Conservation (phyloP, 2,329 filamentous ascomycete species). For the Rhinocladiella mackenziei region DNA sequence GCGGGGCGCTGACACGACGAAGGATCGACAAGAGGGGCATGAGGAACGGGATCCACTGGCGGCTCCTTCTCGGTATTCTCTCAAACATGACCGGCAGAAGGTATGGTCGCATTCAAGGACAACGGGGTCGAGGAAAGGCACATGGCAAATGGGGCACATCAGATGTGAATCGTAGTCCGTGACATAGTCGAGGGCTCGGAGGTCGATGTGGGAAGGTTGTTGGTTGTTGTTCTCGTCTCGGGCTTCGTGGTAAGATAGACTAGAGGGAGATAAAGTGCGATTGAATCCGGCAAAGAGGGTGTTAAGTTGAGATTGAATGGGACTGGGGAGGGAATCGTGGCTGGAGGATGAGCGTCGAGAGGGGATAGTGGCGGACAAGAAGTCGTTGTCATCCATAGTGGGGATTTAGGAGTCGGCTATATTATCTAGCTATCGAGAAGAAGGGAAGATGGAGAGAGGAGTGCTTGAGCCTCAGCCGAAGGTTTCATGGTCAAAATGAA, state of each 20-base stretch:
- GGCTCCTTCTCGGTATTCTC: conserved; percentile 33
- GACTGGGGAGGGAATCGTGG: conserved; percentile 17
- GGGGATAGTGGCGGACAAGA: neutral
- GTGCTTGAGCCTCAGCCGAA: no score
- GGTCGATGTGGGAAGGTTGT: conserved; percentile 37
- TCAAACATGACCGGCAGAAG: conserved; percentile 59
- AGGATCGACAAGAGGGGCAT: conserved; percentile 57
- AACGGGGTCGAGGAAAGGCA: conserved; percentile 57
- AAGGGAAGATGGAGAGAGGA: neutral
- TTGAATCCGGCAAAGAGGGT: conserved; percentile 28
- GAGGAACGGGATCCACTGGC: conserved; percentile 29
- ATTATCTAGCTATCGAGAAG: neutral
- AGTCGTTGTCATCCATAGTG: conserved; percentile 14
- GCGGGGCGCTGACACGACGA: conserved; percentile 36
- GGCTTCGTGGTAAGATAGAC: conserved; percentile 11
- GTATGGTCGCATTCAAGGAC: conserved; percentile 60
- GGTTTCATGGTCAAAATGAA: no score
- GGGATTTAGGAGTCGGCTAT: neutral
- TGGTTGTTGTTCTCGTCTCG: neutral
- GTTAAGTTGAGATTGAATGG: conserved; percentile 25
- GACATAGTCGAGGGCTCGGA: conserved; percentile 57
- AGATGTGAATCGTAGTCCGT: conserved; percentile 56
- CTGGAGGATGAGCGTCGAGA: conserved; percentile 1
- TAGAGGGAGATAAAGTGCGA: conserved; percentile 20
- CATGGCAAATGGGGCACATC: conserved; percentile 62